Base-by-base conservation (phyloP, 1,139 yeast species). In the Yamadazyma pseudoaaseri region DNA sequence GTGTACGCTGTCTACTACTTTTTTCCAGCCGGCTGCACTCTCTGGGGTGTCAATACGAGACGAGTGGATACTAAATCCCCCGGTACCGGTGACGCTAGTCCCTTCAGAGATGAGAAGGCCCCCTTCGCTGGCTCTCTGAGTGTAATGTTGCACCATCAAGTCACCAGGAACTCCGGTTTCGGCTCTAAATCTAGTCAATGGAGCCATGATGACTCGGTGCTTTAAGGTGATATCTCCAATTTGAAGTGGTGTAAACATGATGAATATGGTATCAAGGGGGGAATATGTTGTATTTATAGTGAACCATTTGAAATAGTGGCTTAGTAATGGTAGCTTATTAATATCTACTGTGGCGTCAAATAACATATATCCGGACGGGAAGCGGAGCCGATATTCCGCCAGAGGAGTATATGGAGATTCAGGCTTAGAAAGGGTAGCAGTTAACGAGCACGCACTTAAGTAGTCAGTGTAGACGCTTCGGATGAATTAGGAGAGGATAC, bases 171-270 rank as follows among this genome's bases (percentile, higher is more conserved):
- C 59, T 17, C 35, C 29, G 34, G 52, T 51, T 3, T 57, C 46
- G 12, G 73, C 68, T 48, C 81, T 65, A 46, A 56, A 58, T 54
- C 81, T 58, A 11, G 83, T 76, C 35, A 76, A 60, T 10, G 85
- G 83, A 2, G 81, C 71, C 52, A 65, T 56, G 3, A 60, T 75
- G 5, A 77, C 50, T 34, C 81, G 59, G 47, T 74, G 72, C 42
- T 39, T 33, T 42, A 60, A 39, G 45, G 53, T 33, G 12, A 50
- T 36, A 34, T 56, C 51, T 22, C 79, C 80, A 29, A 76, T 52
- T 38, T 62, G 62, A 34, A 74, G 56, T 27, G 79, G 73, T 38
- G 67, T 62, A 60, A 76, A 75, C 11, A 74, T 29, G 3, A 5
- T n/a, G n/a, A n/a, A n/a, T n/a, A n/a, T n/a, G n/a, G n/a, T n/a